These are phyloP conservation scores for Arthroderma sp. DNA, from an alignment of 2,329 filamentous ascomycete genomes.

Conservation along the genomic window DNA sequence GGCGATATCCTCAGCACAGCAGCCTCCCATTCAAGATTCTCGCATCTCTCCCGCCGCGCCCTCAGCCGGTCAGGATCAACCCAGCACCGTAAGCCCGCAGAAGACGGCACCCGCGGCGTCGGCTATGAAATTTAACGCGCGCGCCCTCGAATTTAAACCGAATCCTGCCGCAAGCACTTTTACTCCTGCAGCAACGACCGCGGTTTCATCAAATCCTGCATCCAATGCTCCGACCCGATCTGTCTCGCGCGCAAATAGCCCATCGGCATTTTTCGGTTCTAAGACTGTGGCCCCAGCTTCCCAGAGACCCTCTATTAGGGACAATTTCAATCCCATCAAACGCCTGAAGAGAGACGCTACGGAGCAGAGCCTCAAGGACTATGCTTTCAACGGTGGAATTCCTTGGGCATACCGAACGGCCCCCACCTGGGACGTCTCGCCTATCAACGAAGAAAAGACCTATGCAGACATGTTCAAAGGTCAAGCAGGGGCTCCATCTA, in stretches of 20 bases:
- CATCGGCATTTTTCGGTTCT: conserved; percentile 47
- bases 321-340: conserved; percentile 51
- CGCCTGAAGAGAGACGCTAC: conserved; percentile 54
- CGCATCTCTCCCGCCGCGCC: conserved; percentile 58
- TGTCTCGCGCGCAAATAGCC: conserved; percentile 34
- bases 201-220: conserved; percentile 58
- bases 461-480: conserved; percentile 71
- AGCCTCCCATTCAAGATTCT: conserved; percentile 49
- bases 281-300: conserved; percentile 55
- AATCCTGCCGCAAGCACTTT: conserved; percentile 71
- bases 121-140: conserved; percentile 46
- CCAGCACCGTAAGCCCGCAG: conserved; percentile 37
- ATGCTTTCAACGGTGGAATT: conserved; percentile 67
- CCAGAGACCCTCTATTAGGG: conserved; percentile 41
- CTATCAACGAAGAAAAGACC: conserved; percentile 60
- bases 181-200: conserved; percentile 51
- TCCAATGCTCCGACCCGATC: conserved; percentile 42
- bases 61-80: conserved; percentile 37
- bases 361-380: conserved; percentile 45
- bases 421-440: conserved; percentile 66
- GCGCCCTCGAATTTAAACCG: conserved; percentile 67
- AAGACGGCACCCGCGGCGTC: conserved; percentile 41
- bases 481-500: conserved; percentile 45
- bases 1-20: conserved; percentile 31
- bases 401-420: conserved; percentile 70